A percentile compares a stretch with the other conserved stretches of the same genome.
These are phyloP conservation scores for Hagleromyces aurorensis DNA, from an alignment of 805 yeast species.

Conservation along the genomic window DNA sequence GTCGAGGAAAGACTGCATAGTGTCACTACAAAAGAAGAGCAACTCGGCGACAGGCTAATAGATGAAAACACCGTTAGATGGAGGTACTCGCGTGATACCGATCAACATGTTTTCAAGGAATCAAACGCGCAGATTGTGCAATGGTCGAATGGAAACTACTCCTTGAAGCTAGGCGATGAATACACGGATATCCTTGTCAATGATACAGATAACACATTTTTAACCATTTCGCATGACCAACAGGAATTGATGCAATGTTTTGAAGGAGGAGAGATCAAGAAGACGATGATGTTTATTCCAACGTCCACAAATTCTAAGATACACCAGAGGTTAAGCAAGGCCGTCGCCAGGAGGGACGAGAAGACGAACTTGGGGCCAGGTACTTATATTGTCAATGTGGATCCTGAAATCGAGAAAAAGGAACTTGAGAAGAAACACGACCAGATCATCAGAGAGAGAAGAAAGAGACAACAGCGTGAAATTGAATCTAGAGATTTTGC, in stretches of 20 bases:
- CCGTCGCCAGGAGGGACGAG: constrained; percentile 39
- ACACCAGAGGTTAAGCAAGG: constrained; percentile 70
- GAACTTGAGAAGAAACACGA: constrained; percentile 60
- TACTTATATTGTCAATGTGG: constrained; percentile 38
- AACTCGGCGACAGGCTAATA: constrained; percentile 54
- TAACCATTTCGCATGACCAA: constrained; percentile 63
- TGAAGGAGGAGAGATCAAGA: constrained; percentile 55
- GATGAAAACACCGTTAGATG: constrained; percentile 88
- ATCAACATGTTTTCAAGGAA: constrained; percentile 65
- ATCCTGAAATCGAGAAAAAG: constrained; percentile 63
- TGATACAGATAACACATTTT: constrained; percentile 59
- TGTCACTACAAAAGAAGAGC: constrained; percentile 35
- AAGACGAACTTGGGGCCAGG: constrained; percentile 33
- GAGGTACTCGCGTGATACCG: constrained; percentile 79
- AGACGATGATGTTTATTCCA: constrained; percentile 72
- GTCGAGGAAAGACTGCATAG: constrained; percentile 32
- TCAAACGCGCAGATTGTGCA: constrained; percentile 84
- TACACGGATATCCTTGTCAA: constrained; percentile 68
- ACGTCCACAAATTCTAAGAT: constrained; percentile 83
- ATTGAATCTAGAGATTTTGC: constrained; percentile 51
- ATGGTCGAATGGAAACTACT: constrained; percentile 90
- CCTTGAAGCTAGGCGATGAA: constrained; percentile 82
- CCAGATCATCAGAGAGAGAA: constrained; percentile 56
- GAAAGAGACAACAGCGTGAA: constrained; percentile 48
- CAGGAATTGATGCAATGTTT: constrained; percentile 57